Evolutionary conservation across 345 rosid species (phyloP).

Genomic region (Cardiospermum halicacabum): DNA sequence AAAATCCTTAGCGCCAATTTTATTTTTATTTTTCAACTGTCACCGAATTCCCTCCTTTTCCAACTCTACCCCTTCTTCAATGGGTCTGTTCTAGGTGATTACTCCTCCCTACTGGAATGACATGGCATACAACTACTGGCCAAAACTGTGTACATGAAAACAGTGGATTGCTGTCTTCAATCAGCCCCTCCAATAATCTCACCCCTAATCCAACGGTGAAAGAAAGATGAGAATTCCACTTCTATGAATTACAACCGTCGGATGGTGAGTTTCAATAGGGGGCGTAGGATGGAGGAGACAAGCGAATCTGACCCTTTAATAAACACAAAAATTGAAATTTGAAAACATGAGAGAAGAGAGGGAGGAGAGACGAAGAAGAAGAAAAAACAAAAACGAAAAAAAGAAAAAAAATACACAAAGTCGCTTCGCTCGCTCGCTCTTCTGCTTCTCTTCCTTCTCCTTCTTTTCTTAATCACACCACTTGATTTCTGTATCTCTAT

Average conservation of each 20-base stretch:
- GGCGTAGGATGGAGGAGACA: conserved; percentile 39
- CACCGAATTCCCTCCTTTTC: conserved; percentile 9
- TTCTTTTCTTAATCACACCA: conserved; percentile 11
- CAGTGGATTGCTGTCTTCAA: neutral
- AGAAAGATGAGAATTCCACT: conserved; percentile 6
- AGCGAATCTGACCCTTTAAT: conserved; percentile 60
- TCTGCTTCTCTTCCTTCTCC: conserved; percentile 17
- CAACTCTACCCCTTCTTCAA: neutral
- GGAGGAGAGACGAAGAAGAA: conserved; percentile 47
- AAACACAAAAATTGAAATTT: conserved; percentile 65
- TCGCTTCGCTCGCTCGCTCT: too few relatives aligned
- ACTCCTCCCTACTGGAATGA: neutral
- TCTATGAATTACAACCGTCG: conserved; percentile 55
- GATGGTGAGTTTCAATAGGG: conserved; percentile 21
- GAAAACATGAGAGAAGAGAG: conserved; percentile 87
- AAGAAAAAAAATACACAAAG: too few relatives aligned
- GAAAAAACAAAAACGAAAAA: conserved; percentile 35
- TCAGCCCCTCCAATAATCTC: neutral
- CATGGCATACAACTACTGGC: conserved; percentile 17
- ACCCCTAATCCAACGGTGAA: conserved; percentile 44
- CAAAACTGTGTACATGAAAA: neutral
- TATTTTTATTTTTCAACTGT: conserved; percentile 6
- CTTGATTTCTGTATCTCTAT: conserved; percentile 15
- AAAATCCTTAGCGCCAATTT: conserved; percentile 32
- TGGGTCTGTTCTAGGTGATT: neutral